These are phyloP conservation scores for Prunus dulcis DNA, from an alignment of 306 rosid genomes.

Conservation along the genomic window DNA sequence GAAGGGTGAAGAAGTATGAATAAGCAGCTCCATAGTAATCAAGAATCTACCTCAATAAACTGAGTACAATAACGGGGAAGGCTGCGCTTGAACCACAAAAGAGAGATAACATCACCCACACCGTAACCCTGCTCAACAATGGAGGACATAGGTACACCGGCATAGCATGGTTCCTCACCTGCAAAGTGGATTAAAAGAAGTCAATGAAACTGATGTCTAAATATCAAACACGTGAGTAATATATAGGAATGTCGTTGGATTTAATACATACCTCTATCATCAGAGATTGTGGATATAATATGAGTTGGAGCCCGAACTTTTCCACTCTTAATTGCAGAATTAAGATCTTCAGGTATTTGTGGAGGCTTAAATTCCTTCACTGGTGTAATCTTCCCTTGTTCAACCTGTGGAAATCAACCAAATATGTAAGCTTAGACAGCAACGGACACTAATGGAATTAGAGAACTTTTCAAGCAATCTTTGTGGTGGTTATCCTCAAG, in stretches of 20 bases:
- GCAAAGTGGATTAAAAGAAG: slow-evolving; percentile 24
- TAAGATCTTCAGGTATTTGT: slow-evolving; percentile 93
- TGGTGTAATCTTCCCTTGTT: slow-evolving; percentile 65
- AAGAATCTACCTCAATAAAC: slow-evolving; percentile 75
- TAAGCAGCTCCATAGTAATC: slow-evolving; percentile 7
- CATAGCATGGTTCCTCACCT: slow-evolving; percentile 99
- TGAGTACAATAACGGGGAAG: slow-evolving; percentile 96
- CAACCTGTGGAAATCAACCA: slow-evolving; percentile 45
- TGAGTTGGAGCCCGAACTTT: slow-evolving; percentile 99
- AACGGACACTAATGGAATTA: not conserved
- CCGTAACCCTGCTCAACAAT: slow-evolving; percentile 89
- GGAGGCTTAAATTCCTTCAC: slow-evolving; percentile 91
- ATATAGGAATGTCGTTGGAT: slow-evolving; percentile 7
- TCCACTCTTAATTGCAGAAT: slow-evolving; percentile 81
- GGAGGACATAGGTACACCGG: slow-evolving; percentile 98
- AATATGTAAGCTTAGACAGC: not conserved
- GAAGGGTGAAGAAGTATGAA: not conserved
- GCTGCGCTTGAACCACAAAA: slow-evolving; percentile 97
- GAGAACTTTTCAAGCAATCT: not conserved
- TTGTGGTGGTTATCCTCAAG: slow-evolving; percentile 4
- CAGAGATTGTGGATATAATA: slow-evolving; percentile 94
- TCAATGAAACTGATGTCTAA: slow-evolving; percentile 22
- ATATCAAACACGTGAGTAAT: not conserved
- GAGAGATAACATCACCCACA: slow-evolving; percentile 96
- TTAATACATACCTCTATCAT: slow-evolving; percentile 77